These are phyloP conservation scores for Malus asiatica DNA, from an alignment of 306 rosid species.

Conservation along the genomic window DNA sequence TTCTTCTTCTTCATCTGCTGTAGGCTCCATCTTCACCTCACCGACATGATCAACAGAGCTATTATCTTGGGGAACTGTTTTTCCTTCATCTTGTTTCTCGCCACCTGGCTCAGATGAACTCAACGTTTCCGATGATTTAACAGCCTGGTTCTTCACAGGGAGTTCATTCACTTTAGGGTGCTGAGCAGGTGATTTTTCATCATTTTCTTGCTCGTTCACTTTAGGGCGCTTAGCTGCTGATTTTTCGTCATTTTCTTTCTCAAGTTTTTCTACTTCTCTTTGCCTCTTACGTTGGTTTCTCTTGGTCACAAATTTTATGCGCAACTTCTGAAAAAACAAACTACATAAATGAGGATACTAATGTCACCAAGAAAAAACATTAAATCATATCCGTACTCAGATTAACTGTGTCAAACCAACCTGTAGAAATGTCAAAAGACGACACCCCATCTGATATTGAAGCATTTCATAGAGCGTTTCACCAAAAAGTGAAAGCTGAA, in stretches of 20 bases:
- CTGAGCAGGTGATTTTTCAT: no score
- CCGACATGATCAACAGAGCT: slow-evolving; percentile 28
- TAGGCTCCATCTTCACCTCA: slow-evolving; percentile 63
- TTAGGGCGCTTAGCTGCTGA: slow-evolving; percentile 44
- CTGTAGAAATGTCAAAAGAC: slow-evolving; percentile 80
- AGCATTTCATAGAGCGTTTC: slow-evolving; percentile 96
- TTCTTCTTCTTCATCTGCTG: slow-evolving; percentile 62
- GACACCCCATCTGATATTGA: slow-evolving; percentile 92
- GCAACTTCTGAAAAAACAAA: slow-evolving; percentile 49
- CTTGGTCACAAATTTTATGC: slow-evolving; percentile 58
- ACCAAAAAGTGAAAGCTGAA: slow-evolving; percentile 87
- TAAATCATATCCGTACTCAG: slow-evolving; percentile 10
- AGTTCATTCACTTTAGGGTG: slow-evolving; percentile 36
- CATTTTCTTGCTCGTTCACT: no score
- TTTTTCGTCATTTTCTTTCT: slow-evolving; percentile 31
- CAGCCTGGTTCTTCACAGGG: slow-evolving; percentile 40
- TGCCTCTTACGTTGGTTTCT: slow-evolving; percentile 82
- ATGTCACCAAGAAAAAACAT: not conserved
- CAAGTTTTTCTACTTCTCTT: slow-evolving; percentile 54
- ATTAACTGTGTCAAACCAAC: slow-evolving; percentile 31
- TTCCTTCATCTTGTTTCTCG: slow-evolving; percentile 25
- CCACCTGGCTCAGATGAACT: slow-evolving; percentile 30
- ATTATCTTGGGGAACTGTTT: slow-evolving; percentile 25
- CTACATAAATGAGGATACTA: not conserved
- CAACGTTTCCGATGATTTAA: slow-evolving; percentile 30